A percentile compares a stretch with the other conserved stretches of the same genome.
These are phyloP conservation scores for Chloranthus sessilifolius DNA, from an alignment of 164 flowering plant genomes.

Conservation along the genomic window DNA sequence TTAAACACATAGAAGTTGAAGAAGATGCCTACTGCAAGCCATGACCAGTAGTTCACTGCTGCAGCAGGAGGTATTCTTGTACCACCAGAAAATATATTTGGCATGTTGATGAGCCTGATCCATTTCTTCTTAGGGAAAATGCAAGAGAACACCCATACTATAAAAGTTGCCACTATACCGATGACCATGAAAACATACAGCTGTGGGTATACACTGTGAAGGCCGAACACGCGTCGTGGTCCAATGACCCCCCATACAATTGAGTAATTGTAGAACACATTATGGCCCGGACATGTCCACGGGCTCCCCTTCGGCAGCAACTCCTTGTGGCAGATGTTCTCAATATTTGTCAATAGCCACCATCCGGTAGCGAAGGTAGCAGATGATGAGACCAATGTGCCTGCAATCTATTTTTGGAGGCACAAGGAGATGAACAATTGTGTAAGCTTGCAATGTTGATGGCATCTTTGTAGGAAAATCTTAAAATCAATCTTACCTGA, in stretches of 20 bases:
- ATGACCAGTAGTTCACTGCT: constrained; percentile 37
- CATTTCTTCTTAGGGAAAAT: constrained; percentile 30
- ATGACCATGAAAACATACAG: constrained; percentile 10
- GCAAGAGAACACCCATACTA: neutral
- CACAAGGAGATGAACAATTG: neutral
- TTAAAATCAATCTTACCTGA: neutral
- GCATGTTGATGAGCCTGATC: constrained; percentile 54
- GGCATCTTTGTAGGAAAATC: no score
- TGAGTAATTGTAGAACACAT: constrained; percentile 24
- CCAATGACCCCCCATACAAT: constrained; percentile 28
- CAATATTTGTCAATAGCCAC: constrained; percentile 19
- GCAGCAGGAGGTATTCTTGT: constrained; percentile 43
- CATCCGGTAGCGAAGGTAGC: constrained; percentile 20
- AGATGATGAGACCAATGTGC: constrained; percentile 18
- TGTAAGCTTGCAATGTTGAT: neutral
- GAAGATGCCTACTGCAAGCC: constrained; percentile 45
- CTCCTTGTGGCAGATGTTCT: constrained; percentile 19
- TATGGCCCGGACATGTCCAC: constrained; percentile 26
- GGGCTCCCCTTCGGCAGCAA: constrained; percentile 24
- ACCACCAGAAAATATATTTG: constrained; percentile 39
- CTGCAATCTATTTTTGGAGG: constrained; percentile 10
- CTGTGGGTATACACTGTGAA: constrained; percentile 11
- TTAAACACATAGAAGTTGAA: constrained; percentile 44
- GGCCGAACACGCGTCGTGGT: constrained; percentile 20
- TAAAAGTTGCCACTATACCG: constrained; percentile 4